These are phyloP conservation scores for Nakazawaea peltata DNA, from an alignment of 805 yeast species.

Conservation along the genomic window DNA sequence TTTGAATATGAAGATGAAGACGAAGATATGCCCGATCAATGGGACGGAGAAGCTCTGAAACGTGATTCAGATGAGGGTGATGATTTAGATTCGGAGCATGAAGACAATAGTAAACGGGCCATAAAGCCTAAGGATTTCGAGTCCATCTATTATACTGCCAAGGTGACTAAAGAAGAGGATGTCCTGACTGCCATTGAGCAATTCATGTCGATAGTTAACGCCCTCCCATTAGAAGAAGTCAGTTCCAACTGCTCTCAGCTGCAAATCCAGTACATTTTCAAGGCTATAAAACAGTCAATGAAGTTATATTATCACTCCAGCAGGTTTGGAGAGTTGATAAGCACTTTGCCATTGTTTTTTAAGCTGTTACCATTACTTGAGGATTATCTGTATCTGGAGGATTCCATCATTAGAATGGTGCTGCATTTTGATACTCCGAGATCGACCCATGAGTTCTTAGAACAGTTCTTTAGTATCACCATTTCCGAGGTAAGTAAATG, in stretches of 20 bases:
- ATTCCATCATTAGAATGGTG: slow-evolving; percentile 22
- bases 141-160: slow-evolving; percentile 22
- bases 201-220: neutral
- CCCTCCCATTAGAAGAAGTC: neutral
- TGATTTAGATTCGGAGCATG: slow-evolving; percentile 7
- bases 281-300: slow-evolving; percentile 24
- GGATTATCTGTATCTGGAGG: slow-evolving; percentile 17
- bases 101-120: too few relatives aligned
- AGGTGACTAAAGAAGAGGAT: slow-evolving; percentile 23
- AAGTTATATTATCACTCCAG: slow-evolving; percentile 18
- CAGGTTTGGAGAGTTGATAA: slow-evolving; percentile 11
- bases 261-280: slow-evolving; percentile 19
- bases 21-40: slow-evolving; percentile 8
- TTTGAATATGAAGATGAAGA: slow-evolving; percentile 18
- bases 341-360: slow-evolving; percentile 15
- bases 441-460: slow-evolving; percentile 12
- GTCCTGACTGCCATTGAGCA: slow-evolving; percentile 15
- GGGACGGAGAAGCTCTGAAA: slow-evolving; percentile 2
- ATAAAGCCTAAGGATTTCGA: slow-evolving; percentile 15
- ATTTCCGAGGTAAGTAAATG: slow-evolving; percentile 5
- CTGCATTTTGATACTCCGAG: slow-evolving; percentile 17
- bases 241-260: slow-evolving; percentile 1
- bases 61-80: slow-evolving; percentile 5
- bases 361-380: slow-evolving; percentile 13
- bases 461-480: slow-evolving; percentile 15